Evolutionary conservation across 1,284 basidiomycete species (phyloP).

Genomic region (Mycosarcoma maydis): DNA sequence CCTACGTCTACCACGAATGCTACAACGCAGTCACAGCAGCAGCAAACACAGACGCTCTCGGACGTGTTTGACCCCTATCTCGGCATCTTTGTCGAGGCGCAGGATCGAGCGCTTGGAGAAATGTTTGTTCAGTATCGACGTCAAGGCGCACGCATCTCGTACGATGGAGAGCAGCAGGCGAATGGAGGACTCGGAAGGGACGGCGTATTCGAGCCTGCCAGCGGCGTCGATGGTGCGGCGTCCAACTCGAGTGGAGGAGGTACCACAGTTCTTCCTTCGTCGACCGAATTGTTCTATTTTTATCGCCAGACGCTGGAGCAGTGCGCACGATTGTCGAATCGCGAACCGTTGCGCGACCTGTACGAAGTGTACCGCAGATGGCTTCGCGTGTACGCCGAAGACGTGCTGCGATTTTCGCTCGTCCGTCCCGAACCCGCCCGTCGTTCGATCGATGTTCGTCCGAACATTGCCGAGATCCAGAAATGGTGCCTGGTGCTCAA

Average conservation of each 20-base stretch:
- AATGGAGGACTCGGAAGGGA: constrained; percentile 64
- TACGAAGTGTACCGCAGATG: constrained; percentile 80
- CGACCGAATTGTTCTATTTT: constrained; percentile 96
- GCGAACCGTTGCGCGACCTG: constrained; percentile 59
- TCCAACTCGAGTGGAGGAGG: constrained; percentile 72
- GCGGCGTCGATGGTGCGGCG: constrained; percentile 70
- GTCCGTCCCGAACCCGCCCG: constrained; percentile 72
- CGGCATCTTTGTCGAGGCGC: constrained; percentile 91
- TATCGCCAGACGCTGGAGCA: constrained; percentile 94
- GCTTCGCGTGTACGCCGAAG: constrained; percentile 90
- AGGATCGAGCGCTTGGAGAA: constrained; percentile 75
- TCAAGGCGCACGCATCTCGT: constrained; percentile 33
- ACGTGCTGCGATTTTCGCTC: constrained; percentile 74
- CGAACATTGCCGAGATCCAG: constrained; percentile 52
- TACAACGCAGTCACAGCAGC: constrained; percentile 1
- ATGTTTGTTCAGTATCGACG: constrained; percentile 50
- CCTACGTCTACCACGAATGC: neutral
- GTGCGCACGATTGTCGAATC: constrained; percentile 75
- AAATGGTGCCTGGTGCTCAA: constrained; percentile 78
- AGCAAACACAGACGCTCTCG: constrained; percentile 69
- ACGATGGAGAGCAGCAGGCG: constrained; percentile 24
- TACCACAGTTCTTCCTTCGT: constrained; percentile 81
- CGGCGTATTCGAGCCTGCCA: constrained; percentile 71
- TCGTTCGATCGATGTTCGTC: constrained; percentile 50
- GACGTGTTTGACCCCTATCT: constrained; percentile 91